Conservation (phyloP, 805 yeast genomes). For the Torulaspora delbrueckii region DNA sequence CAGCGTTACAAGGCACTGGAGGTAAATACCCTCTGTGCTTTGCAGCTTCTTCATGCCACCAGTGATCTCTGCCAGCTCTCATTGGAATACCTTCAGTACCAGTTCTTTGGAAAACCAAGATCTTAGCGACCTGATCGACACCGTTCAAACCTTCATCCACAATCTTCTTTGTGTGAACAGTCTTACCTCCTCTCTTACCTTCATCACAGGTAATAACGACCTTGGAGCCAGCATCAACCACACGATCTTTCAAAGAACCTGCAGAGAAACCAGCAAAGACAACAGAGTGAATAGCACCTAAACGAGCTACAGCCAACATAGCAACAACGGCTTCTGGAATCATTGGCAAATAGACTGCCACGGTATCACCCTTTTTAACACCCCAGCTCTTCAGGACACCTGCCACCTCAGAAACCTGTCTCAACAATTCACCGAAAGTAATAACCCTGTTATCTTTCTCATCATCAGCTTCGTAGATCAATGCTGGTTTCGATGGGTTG, state of each 20-base stretch:
- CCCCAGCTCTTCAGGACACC: conserved; percentile 81
- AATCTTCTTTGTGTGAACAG: conserved; percentile 84
- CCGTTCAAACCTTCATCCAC: conserved; percentile 87
- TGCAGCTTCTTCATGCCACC: conserved; percentile 90
- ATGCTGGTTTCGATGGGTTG: conserved; percentile 78
- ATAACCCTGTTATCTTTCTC: conserved; percentile 64
- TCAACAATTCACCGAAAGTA: conserved; percentile 81
- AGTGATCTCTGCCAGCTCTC: conserved; percentile 75
- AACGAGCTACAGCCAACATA: conserved; percentile 86
- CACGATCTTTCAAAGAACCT: conserved; percentile 86
- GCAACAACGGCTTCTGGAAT: conserved; percentile 93
- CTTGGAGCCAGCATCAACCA: conserved; percentile 78
- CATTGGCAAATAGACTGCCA: conserved; percentile 96
- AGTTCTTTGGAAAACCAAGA: conserved; percentile 84
- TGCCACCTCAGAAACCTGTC: conserved; percentile 81
- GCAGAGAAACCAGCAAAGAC: conserved; percentile 96
- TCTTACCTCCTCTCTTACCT: conserved; percentile 92
- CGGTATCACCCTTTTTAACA: conserved; percentile 90
- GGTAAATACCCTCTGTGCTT: conserved; percentile 83
- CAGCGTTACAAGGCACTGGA: conserved; percentile 80
- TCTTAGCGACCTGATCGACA: conserved; percentile 72
- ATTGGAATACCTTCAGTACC: conserved; percentile 69
- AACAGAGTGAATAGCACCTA: conserved; percentile 95
- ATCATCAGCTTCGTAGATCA: conserved; percentile 93
- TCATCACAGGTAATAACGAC: conserved; percentile 93